Base-by-base conservation (phyloP, 75 land plant genomes). In the Picea sitchensis region DNA sequence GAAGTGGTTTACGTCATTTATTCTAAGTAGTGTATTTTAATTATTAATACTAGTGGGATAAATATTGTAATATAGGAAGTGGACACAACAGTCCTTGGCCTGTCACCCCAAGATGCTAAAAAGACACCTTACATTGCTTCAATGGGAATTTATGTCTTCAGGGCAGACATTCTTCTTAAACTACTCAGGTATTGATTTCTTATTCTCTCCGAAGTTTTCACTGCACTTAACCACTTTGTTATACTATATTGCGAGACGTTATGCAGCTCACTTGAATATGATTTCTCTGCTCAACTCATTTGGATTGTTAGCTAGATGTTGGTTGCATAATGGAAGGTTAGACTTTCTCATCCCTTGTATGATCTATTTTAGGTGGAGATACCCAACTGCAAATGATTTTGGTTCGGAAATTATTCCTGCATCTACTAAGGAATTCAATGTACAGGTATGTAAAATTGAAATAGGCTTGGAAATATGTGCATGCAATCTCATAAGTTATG, bases 381-480 rank as follows among this genome's bases (percentile, higher is more conserved):
- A 87, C 80, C 95, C 97, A 51, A 93, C 92, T 67, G 82, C 90
- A 18, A 94, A 94, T 86, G 97, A 94, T 83, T 94, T 94, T 83
- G 98, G 96, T 12, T 91, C 93, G 26, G 92, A 95, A 69, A 89
- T 95, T 58, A 89, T 95, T 77, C 96, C 96, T 79, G 78, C 93
- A 60, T 87, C 96, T 34, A 87, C 90, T n/a, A 82, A 78, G 57
- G 93, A 92, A 14, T 83, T 81, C n/a, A 84, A 88, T 80, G 92
- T 94, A 47, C 86, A 92, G 85, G 94, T 92, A 78, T 58, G 64
- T 51, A 51, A 51, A 51, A 51, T 51, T 51, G 2, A 51, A 51
- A 51, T 9, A 51, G 11, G 56, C 1, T 51, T 9, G 56, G 56
- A 51, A 51, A 9, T 51, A 51, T 51, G 56, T 9, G 12, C 56